A percentile compares a stretch with the other conserved stretches of the same genome.
These are phyloP conservation scores for Yamagishiella unicocca DNA, from an alignment of 139 green algal species.

Conservation along the genomic window DNA sequence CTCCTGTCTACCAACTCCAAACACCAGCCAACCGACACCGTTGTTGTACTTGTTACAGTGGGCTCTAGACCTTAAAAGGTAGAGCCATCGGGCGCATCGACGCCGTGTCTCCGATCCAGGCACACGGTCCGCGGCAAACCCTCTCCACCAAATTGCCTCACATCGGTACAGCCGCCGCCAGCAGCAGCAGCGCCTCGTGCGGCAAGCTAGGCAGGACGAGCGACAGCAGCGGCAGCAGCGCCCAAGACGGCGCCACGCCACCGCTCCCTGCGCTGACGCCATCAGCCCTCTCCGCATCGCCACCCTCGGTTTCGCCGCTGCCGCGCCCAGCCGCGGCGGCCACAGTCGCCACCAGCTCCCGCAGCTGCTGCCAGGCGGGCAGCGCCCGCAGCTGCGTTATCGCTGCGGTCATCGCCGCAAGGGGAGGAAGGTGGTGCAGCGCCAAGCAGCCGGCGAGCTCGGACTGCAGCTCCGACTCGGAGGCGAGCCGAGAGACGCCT, in stretches of 20 bases:
- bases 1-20: too few species aligned
- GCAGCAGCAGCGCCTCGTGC: slow-evolving; percentile 35
- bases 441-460: slow-evolving; percentile 19
- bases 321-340: too few species aligned
- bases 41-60: too few species aligned
- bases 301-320: too few species aligned
- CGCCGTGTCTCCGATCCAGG: too few species aligned
- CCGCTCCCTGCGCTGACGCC: not conserved
- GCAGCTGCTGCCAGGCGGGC: slow-evolving; percentile 7
- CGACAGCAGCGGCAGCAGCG: slow-evolving; percentile 46
- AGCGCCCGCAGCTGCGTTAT: slow-evolving; percentile 10
- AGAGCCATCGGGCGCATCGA: too few species aligned
- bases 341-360: not conserved
- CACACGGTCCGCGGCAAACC: too few species aligned
- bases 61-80: too few species aligned
- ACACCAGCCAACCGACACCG: too few species aligned
- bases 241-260: not conserved
- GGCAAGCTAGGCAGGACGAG: slow-evolving; percentile 18
- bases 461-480: slow-evolving; percentile 13
- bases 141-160: too few species aligned
- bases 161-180: slow-evolving; percentile 26
- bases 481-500: not conserved
- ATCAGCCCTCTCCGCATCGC: too few species aligned
- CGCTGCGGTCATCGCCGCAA: not conserved
- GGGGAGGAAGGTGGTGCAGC: slow-evolving; percentile 13